These are phyloP conservation scores for Seiridium cupressi DNA, from an alignment of 2,329 filamentous ascomycete genomes.

Conservation along the genomic window DNA sequence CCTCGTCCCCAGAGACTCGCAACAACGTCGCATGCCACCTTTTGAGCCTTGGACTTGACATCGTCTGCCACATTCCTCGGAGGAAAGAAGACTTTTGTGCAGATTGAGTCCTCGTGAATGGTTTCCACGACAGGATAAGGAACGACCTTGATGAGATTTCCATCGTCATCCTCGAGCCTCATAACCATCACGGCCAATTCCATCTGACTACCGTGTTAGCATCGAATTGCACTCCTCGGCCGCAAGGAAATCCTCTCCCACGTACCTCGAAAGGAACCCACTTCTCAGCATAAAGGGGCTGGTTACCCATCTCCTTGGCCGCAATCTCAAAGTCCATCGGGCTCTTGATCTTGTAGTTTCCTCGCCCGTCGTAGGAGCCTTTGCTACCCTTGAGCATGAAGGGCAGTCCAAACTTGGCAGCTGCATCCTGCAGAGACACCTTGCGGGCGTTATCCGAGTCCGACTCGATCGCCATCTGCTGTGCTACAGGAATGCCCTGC, in stretches of 20 bases:
- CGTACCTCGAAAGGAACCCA: slow-evolving; percentile 53
- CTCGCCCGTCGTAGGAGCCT: slow-evolving; percentile 88
- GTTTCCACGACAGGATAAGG: slow-evolving; percentile 74
- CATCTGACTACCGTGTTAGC: neutral
- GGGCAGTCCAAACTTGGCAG: slow-evolving; percentile 69
- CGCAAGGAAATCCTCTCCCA: neutral
- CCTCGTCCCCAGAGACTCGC: slow-evolving; percentile 81
- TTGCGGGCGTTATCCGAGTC: slow-evolving; percentile 45
- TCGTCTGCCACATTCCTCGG: slow-evolving; percentile 66
- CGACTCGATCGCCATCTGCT: slow-evolving; percentile 62
- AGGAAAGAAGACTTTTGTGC: slow-evolving; percentile 87
- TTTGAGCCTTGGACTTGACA: slow-evolving; percentile 65
- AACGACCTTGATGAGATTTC: slow-evolving; percentile 1
- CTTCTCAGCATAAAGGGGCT: slow-evolving; percentile 84
- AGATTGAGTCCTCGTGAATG: slow-evolving; percentile 91
- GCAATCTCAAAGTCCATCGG: slow-evolving; percentile 57
- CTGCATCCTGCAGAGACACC: slow-evolving; percentile 62
- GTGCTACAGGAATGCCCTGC: slow-evolving; percentile 69
- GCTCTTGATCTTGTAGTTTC: slow-evolving; percentile 53
- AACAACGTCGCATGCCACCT: slow-evolving; percentile 77
- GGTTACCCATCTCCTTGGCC: slow-evolving; percentile 63
- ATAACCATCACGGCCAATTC: slow-evolving; percentile 4
- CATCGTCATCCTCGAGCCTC: neutral
- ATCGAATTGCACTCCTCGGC: neutral
- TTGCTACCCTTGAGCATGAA: slow-evolving; percentile 92